Evolutionary conservation across 352 stramenopile species (phyloP), one percentile per base, ranked within the genome.

Genomic region (Aphanomyces euteiches): DNA sequence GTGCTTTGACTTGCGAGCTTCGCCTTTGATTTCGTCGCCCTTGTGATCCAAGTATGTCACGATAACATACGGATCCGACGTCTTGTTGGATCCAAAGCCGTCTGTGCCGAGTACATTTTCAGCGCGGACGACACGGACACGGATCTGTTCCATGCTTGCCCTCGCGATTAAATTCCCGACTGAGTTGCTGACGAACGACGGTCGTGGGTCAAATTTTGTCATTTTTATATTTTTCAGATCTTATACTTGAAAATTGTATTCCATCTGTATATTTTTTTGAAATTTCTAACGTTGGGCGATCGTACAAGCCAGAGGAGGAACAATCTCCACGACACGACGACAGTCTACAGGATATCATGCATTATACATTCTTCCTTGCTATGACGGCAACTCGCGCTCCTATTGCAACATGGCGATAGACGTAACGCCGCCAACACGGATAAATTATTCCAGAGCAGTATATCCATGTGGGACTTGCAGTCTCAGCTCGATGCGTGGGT

Each of bases 41-140:
- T 78, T 83, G n/a, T 82, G 87, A 67, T 91, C 80, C n/a, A 90
- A 73, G 67, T 91, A 75, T 69, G 75, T 88, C 71, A 93, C 75
- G 3, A 78, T 85, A 68, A 89, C 82, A 57, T 87, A 93, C 53
- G 85, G 79, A 67, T 90, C 80, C 61, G 64, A 70, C 19, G 64
- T 70, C 64, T 70, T 70, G 64, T 70, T 70, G 17, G 64, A 60
- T 17, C 64, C 64, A 41, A 70, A 70, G 8, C 64, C 64, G 39
- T 70, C 64, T 47, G 36, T 70, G 5, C 64, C 64, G 64, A 70
- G 1, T n/a, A 70, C 34, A 21, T 37, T 36, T 38, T 41, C 17
- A 7, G 64, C 64, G 36, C 47, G 45, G 36, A 70, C 21, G 21
- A 70, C 40, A 12, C n/a, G 19, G n/a, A 70, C 64, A 36, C 54